Base-by-base conservation (phyloP, 2,329 filamentous ascomycete genomes). In the Phyllosticta citrichinensis region DNA sequence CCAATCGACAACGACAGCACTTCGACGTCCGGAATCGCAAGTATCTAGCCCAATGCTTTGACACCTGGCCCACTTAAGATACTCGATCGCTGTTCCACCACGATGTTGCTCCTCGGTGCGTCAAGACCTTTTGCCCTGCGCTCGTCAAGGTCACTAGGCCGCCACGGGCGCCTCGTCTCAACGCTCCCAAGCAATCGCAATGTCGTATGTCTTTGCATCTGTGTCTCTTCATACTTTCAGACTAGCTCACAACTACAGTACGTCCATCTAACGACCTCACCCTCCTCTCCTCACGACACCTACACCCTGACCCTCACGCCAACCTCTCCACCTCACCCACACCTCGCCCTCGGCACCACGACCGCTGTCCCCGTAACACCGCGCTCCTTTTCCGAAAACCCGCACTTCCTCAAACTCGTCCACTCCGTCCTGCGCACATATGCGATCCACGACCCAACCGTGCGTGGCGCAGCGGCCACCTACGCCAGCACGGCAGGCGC, bases 401-500 rank as follows among this genome's bases (percentile, higher is more conserved):
- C 52, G 6, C 52, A 53, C 52, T 53, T 87, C 69, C 72, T 84
- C 20, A 68, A 74, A 11, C 80, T 84, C 57, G 72, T 87, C 0
- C 81, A 85, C 65, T 77, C 79, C 2, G 80, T 85, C 6, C 73
- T 85, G 60, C 71, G 76, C 27, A 71, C 80, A 40, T 71, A 85
- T 68, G 83, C 83, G 1, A 73, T 76, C 20, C 68, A 79, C 57
- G 84, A 87, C 63, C 82, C 82, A 0, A 76, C 79, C 20, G 79
- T 84, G 11, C 75, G 81, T 63, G 79, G 80, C 2, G 82, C 85
- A 71, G 84, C 83, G 3, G 76, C 81, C 50, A 81, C 83, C 58
- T 85, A 84, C 75, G 79, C 80, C 5, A 85, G 82, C 2, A 80
- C 81, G 2, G 77, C 81, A 4, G 83, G 83, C 22, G 79, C 81